Evolutionary conservation across 768 basidiomycete genomes (phyloP), one percentile per base, ranked within the genome.

Genomic region (Pleurotus eryngii): DNA sequence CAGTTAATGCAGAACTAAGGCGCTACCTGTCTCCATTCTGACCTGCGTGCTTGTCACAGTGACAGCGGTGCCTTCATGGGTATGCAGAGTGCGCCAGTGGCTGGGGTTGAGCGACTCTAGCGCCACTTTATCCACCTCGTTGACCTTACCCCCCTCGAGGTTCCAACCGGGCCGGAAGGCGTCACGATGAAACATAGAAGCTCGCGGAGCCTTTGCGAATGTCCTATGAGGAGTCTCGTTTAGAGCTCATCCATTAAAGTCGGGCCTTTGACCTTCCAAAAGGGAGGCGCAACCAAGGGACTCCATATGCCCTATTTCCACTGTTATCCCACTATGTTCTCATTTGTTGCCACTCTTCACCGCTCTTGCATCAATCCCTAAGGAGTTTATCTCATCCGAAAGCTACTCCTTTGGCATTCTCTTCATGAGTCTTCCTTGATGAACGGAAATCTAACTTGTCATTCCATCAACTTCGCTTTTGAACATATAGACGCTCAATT

Each of bases 401-500:
- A 11, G 11, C 9, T 11, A 9, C 30, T 35, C 30, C 30, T 35
- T 35, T 12, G 8, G 2, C 30, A 9, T 35, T 11, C 30, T 35
- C 30, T 35, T 9, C 30, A 35, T 35, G 9, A 11, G 8, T 11
- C 24, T 26, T 54, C 51, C 51, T 54, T 15, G 38, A 40, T 20
- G 6, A 12, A 24, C 51, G 51, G 51, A 54, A 6, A 26, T 11
- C 37, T 54, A 22, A 54, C 51, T 18, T 38, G n/a, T 11, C 51
- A 54, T 54, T 38, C 22, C 5, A 6, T 24, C n/a, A 20, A 42
- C 24, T 12, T 24, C 3, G 2, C 30, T 35, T 35, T 9, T 3
- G 11, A 8, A 5, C 37, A 22, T 40, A 18, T 65, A 90, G 88
- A 82, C 80, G 12, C 69, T 90, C 26, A 74, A 79, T 38, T 75